Percentiles rank a stretch among this genome's conserved stretches.
These are phyloP conservation scores for Vitis vinifera DNA, from an alignment of 164 flowering plant genomes.

Conservation along the genomic window DNA sequence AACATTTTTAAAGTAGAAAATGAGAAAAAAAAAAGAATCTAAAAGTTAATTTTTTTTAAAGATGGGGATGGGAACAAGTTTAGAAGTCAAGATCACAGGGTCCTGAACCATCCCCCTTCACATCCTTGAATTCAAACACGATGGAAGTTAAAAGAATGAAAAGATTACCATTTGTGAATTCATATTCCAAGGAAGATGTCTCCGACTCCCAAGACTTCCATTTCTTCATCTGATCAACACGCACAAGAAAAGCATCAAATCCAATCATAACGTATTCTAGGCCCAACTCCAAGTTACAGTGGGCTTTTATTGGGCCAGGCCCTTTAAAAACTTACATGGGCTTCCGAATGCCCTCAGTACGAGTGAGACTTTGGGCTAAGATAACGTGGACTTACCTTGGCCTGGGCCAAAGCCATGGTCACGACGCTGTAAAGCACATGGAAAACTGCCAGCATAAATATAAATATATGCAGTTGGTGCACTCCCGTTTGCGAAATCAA, in stretches of 20 bases:
- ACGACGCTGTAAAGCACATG: conserved; percentile 65
- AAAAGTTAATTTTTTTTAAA: no score
- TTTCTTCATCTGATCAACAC: conserved; percentile 52
- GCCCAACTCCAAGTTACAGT: no score
- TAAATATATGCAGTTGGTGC: conserved; percentile 69
- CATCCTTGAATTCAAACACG: background rate
- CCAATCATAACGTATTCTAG: background rate
- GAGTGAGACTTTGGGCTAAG: background rate
- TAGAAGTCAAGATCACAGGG: no score
- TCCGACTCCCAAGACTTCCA: conserved; percentile 77
- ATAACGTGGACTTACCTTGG: conserved; percentile 43
- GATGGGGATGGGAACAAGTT: no score
- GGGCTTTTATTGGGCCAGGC: no score
- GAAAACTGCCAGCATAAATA: conserved; percentile 65
- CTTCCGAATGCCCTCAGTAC: no score
- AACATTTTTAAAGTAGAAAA: no score
- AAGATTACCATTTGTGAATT: conserved; percentile 50
- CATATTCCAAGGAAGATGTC: conserved; percentile 57
- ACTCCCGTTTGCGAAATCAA: conserved; percentile 50
- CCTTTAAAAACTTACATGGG: no score
- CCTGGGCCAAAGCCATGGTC: conserved; percentile 50
- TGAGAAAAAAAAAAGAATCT: no score
- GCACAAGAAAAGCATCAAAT: background rate
- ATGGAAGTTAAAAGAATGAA: background rate
- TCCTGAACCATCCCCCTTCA: no score